Evolutionary conservation across 1,139 yeast species (phyloP), one percentile per base, ranked within the genome.

Genomic region (Blastobotrys niveus): DNA sequence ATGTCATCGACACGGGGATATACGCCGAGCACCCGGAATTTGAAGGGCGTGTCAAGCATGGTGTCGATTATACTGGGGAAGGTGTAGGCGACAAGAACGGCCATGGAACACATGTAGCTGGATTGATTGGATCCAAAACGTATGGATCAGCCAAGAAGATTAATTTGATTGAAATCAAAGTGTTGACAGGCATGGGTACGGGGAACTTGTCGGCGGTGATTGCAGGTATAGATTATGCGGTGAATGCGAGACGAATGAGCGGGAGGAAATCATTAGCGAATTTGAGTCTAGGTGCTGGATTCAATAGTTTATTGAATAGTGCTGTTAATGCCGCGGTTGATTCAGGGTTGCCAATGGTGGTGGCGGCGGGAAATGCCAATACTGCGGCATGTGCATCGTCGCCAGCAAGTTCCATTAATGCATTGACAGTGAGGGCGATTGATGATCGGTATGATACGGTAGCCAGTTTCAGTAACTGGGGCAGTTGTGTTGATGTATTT

Each of bases 61-160:
- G 87, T 0, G 67, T 61, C 7, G 87, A 82, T 57, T 74, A 80
- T 48, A 79, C 87, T 0, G 71, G 68, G 0, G 84, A 78, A 59
- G 86, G 81, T 0, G 54, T 67, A 1, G 85, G 85, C 0, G 93
- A 82, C 57, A 52, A 54, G 4, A 80, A 80, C 57, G 91, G 93
- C 0, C 93, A 84, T 58, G 80, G 60, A 43, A 86, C 96, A 0
- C 96, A 88, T 63, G 95, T 88, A 3, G 95, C 96, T 0, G 96
- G 96, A 0, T 64, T 87, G 10, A 74, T 86, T 37, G 96, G 94
- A 0, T 85, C 95, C 0, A 66, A 62, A 34, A 77, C 81, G 0
- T 88, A 70, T 61, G 96, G 96, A 0, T 94, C 84, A 0, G 83
- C 95, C 5, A 88, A 88, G 57, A 63, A 73, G 10, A 81, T 76